Evolutionary conservation across 2,329 filamentous ascomycete species (phyloP), one percentile per base, ranked within the genome.

Genomic region (Zelopaecilomyces penicillatus): DNA sequence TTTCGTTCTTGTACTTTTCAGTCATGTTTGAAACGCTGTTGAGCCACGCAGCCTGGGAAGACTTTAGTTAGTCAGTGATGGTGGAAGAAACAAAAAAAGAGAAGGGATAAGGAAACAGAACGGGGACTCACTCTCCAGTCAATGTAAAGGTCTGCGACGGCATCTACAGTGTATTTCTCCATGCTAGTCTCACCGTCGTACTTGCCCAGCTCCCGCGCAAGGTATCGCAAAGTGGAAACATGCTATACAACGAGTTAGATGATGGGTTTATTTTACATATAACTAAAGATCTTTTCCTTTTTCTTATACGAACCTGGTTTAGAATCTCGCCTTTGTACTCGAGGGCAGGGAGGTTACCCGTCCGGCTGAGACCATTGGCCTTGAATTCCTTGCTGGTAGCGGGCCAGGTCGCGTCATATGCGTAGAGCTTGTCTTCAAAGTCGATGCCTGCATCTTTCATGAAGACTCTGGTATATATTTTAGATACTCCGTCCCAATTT

Each of bases 151-250:
- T 67, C 65, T 1, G 64, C 46, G 1, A 66, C 62, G 2, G 57
- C 53, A 45, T 68, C 65, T 0, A 66, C 57, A 3, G 60, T 12
- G 34, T 61, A 66, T 44, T 66, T 67, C 26, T 67, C 65, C 3
- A 53, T 48, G 35, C 51, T 65, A 2, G 63, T 62, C 2, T 57
- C 54, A 6, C 65, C 65, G 12, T 68, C 65, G 26, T 67, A 67
- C 3, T 39, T 41, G 7, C 58, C 60, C 1, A 65, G 54, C 1
- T 65, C 60, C 3, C 63, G 56, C 1, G 65, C 45, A 0, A 68
- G 50, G 41, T 61, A 67, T n/a, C 65, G 57, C 5, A 68, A 47
- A 9, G 60, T 67, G 0, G 61, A 30, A 29, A 47, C n/a, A 30
- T 47, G 45, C 45, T 47, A 32, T 11, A 38, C 3, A 46, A 57